These are phyloP conservation scores for Tulasnella sp. DNA, from an alignment of 768 basidiomycete genomes.

Conservation along the genomic window DNA sequence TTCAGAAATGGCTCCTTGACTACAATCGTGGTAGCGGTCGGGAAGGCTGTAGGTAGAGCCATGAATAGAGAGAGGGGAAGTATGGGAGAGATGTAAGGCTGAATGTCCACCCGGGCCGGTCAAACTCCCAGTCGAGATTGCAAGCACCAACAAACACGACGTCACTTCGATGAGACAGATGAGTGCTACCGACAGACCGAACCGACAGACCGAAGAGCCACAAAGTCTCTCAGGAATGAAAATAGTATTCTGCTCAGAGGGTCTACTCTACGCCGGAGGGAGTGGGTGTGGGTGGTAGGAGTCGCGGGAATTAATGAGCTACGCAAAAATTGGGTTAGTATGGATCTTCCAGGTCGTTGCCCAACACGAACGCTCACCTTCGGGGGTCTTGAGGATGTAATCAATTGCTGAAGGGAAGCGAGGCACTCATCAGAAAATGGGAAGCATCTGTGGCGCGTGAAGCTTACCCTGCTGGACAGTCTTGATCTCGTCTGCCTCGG, in stretches of 20 bases:
- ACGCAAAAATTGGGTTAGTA: slow-evolving; percentile 10
- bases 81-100: background rate
- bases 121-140: slow-evolving; percentile 3
- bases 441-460: background rate
- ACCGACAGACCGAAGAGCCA: background rate
- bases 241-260: background rate
- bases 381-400: slow-evolving; percentile 88
- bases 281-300: background rate
- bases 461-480: slow-evolving; percentile 80
- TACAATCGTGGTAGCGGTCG: slow-evolving; percentile 9
- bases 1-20: slow-evolving; percentile 41
- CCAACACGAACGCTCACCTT: slow-evolving; percentile 45
- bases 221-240: background rate
- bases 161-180: background rate
- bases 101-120: background rate
- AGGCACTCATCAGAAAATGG: background rate
- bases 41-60: background rate
- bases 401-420: slow-evolving; percentile 60
- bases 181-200: background rate
- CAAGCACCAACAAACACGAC: background rate
- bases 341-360: background rate
- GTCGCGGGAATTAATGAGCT: slow-evolving; percentile 41
- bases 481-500: slow-evolving; percentile 89
- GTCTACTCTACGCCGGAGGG: background rate
- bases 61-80: background rate